A percentile compares a stretch with the other conserved stretches of the same genome.
phyloP scores from a whole-genome alignment of 495 filamentous ascomycete genomes.

The Ascobolus immersus region DNA sequence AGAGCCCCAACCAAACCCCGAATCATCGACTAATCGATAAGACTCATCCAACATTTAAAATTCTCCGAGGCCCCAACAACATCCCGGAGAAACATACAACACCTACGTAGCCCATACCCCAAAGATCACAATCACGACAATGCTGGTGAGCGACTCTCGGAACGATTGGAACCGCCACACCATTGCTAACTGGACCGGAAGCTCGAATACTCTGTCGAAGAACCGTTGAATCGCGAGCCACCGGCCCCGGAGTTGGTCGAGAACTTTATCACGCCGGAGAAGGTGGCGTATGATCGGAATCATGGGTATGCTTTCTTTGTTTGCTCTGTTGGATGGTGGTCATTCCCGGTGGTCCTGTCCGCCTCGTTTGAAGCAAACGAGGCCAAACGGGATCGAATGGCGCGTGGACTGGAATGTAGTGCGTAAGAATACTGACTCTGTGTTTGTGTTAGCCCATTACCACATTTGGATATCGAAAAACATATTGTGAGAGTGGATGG shows the following conservation, averaged over 20 bases:
- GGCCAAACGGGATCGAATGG: too few relatives aligned
- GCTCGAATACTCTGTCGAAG: slow-evolving; percentile 15
- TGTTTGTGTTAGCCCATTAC: slow-evolving; percentile 9
- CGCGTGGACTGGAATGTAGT: not conserved
- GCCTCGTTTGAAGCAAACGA: too few relatives aligned
- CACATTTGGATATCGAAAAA: slow-evolving; percentile 11
- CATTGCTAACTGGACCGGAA: too few relatives aligned
- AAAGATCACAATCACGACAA: too few relatives aligned
- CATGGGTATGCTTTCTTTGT: slow-evolving; percentile 11
- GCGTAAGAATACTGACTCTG: not conserved
- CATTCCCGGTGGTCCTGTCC: not conserved
- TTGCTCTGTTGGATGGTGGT: not conserved
- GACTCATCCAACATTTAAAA: too few relatives aligned
- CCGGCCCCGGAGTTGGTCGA: slow-evolving; percentile 12
- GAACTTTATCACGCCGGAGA: slow-evolving; percentile 12
- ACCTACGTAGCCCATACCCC: too few relatives aligned
- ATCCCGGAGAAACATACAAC: too few relatives aligned
- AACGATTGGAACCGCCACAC: too few relatives aligned
- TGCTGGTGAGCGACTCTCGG: too few relatives aligned
- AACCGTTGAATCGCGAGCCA: slow-evolving; percentile 15
- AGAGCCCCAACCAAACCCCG: too few relatives aligned
- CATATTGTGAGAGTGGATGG: slow-evolving; percentile 13
- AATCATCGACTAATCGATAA: too few relatives aligned
- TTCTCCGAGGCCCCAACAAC: too few relatives aligned
- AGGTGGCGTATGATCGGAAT: slow-evolving; percentile 15